A percentile compares a stretch with the other conserved stretches of the same genome.
Conservation (phyloP, 1,284 basidiomycete species). For the Ganoderma multipileum region DNA sequence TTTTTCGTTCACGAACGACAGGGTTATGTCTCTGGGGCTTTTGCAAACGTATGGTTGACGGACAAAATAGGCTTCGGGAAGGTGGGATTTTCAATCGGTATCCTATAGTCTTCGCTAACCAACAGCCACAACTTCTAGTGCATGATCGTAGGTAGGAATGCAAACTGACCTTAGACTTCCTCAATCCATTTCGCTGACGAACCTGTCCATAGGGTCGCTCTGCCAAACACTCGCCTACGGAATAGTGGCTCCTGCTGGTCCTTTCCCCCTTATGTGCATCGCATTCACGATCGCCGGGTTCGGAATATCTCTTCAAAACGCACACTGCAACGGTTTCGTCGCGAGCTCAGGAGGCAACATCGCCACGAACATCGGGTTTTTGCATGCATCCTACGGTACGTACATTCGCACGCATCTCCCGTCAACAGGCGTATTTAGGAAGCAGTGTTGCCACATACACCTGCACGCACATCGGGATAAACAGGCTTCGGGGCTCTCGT, state of each 20-base stretch:
- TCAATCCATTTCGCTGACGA: neutral
- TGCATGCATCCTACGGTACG: constrained; percentile 55
- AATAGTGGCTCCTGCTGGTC: constrained; percentile 63
- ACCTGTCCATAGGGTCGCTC: constrained; percentile 32
- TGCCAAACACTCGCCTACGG: constrained; percentile 56
- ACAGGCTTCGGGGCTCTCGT: constrained; percentile 65
- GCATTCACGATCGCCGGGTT: constrained; percentile 68
- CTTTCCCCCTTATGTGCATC: constrained; percentile 71
- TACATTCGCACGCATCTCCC: neutral
- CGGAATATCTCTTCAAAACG: constrained; percentile 62
- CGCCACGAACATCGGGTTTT: constrained; percentile 62
- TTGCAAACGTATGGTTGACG: constrained; percentile 56
- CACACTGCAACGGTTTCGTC: constrained; percentile 61
- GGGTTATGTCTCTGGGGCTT: constrained; percentile 56
- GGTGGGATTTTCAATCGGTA: constrained; percentile 39
- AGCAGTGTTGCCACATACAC: neutral
- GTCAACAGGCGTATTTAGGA: neutral
- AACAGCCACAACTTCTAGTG: constrained; percentile 6
- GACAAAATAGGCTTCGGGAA: constrained; percentile 64
- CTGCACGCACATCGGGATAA: neutral
- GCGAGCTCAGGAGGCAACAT: constrained; percentile 51
- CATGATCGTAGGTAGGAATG: constrained; percentile 28
- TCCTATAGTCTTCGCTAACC: constrained; percentile 23
- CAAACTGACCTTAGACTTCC: too few relatives aligned
- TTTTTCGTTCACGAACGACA: constrained; percentile 23